phyloP scores from a whole-genome alignment of 2,329 filamentous ascomycete species.

The Diaporthe sp. region DNA sequence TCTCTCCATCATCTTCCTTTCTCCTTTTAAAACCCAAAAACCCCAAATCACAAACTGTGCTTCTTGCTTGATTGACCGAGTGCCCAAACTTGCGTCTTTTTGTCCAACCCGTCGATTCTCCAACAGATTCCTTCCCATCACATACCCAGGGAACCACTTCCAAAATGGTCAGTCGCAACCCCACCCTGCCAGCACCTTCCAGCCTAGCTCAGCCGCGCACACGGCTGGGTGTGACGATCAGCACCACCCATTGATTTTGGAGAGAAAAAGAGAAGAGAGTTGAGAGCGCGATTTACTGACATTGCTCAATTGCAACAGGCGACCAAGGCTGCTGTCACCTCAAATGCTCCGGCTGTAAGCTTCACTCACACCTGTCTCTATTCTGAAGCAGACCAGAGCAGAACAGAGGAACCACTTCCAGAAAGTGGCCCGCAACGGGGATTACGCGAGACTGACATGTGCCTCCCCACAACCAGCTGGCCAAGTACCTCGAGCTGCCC shows the following conservation, averaged over 20 bases:
- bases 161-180: conserved; percentile 19
- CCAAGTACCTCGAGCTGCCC: conserved; percentile 91
- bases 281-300: conserved; percentile 23
- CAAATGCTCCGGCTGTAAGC: conserved; percentile 24
- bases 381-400: background rate
- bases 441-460: conserved; percentile 38
- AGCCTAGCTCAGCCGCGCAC: background rate
- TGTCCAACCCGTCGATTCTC: background rate
- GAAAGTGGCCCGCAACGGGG: background rate
- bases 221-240: conserved; percentile 10
- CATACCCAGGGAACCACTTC: conserved; percentile 1
- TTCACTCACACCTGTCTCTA: background rate
- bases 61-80: conserved; percentile 7
- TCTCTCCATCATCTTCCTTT: conserved; percentile 3
- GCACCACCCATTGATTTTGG: background rate
- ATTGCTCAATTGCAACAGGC: conserved; percentile 3
- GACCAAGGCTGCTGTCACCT: conserved; percentile 24
- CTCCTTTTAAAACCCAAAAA: background rate
- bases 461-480: conserved; percentile 71
- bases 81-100: background rate
- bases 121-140: background rate
- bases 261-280: no score
- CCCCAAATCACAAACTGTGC: background rate
- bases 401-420: background rate
- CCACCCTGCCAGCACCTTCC: background rate